Evolutionary conservation across 1,139 yeast species (phyloP).

Genomic region (Yamadazyma taylorii): DNA sequence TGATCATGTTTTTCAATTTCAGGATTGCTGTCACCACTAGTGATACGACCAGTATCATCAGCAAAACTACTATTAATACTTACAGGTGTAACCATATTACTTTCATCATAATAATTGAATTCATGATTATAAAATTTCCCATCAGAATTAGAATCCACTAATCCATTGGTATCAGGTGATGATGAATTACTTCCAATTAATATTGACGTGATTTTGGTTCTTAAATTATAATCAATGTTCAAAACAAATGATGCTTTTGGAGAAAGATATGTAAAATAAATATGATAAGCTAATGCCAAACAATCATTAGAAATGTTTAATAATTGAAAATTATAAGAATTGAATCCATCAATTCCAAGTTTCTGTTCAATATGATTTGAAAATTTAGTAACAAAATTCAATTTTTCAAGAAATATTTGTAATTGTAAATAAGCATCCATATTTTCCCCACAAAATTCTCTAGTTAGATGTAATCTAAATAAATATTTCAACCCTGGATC

Average conservation of each 20-base stretch:
- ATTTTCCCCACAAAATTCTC: conserved; percentile 73
- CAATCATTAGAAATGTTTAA: conserved; percentile 49
- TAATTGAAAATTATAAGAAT: conserved; percentile 16
- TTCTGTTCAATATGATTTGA: conserved; percentile 14
- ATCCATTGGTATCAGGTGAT: background rate
- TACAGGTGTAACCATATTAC: too few relatives aligned
- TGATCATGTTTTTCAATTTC: too few relatives aligned
- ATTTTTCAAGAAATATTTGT: conserved; percentile 34
- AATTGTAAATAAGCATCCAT: conserved; percentile 68
- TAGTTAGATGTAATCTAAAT: conserved; percentile 63
- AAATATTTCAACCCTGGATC: conserved; percentile 82
- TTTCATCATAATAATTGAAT: too few relatives aligned
- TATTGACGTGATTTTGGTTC: conserved; percentile 47
- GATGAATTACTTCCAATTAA: conserved; percentile 28
- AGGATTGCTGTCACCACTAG: too few relatives aligned
- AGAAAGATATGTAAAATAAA: conserved; percentile 69
- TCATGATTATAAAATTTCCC: background rate
- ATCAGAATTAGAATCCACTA: background rate
- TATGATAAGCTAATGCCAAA: conserved; percentile 56
- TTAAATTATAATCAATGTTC: conserved; percentile 63
- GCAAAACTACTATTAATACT: too few relatives aligned
- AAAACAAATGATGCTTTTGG: conserved; percentile 69
- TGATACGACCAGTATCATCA: too few relatives aligned
- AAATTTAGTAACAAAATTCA: conserved; percentile 18
- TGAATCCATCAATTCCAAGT: conserved; percentile 1